phyloP scores from a whole-genome alignment of 2,329 filamentous ascomycete genomes.

The Akanthomyces lecanii region DNA sequence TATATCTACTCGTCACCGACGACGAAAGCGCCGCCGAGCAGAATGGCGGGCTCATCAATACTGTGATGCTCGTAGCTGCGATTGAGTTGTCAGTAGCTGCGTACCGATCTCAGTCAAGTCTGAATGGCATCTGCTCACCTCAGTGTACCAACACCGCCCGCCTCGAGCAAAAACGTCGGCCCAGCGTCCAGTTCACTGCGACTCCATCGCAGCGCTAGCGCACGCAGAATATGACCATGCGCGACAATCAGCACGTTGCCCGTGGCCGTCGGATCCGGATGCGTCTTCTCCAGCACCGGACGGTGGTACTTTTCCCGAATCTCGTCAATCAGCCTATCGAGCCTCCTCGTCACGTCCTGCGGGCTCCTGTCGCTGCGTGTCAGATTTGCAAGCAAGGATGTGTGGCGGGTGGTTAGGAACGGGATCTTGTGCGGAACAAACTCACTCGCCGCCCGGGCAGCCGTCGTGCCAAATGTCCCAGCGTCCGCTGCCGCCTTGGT shows the following conservation, averaged over 20 bases:
- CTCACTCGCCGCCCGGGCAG: conserved; percentile 78
- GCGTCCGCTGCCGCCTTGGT: conserved; percentile 29
- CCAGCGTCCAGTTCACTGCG: conserved; percentile 69
- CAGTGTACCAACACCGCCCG: conserved; percentile 76
- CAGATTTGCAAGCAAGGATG: background rate
- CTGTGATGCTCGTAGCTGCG: conserved; percentile 73
- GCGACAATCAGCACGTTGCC: conserved; percentile 62
- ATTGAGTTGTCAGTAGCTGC: conserved; percentile 15
- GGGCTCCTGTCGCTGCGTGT: conserved; percentile 51
- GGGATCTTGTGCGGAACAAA: conserved; percentile 20
- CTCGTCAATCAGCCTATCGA: conserved; percentile 72
- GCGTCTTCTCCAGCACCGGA: conserved; percentile 53
- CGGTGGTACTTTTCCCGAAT: conserved; percentile 65
- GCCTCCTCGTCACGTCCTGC: conserved; percentile 63
- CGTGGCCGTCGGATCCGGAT: conserved; percentile 32
- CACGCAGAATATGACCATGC: conserved; percentile 84
- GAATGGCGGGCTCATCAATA: conserved; percentile 73
- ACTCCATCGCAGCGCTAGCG: conserved; percentile 84
- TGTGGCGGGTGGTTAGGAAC: background rate
- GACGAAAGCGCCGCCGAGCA: conserved; percentile 69
- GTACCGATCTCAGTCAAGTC: no score
- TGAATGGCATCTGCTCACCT: conserved; percentile 46
- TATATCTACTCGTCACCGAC: conserved; percentile 34
- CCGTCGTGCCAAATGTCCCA: conserved; percentile 94
- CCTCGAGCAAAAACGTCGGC: conserved; percentile 78